phyloP scores from a whole-genome alignment of 2,329 filamentous ascomycete species.

The Fusarium dlaminii region DNA sequence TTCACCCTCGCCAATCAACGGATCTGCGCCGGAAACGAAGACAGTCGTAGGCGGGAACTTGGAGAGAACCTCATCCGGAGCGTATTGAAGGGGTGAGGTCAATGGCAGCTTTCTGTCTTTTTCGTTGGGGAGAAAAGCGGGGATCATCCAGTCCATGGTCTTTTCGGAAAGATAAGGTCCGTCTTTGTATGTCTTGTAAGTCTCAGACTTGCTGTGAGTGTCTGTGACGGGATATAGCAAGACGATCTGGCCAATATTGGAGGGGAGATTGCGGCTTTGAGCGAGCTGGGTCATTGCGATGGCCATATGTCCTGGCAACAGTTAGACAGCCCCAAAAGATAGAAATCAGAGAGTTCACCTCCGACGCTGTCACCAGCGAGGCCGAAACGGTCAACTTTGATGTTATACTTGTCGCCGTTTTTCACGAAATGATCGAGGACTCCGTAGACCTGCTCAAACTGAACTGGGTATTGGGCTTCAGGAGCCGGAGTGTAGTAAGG shows the following conservation, averaged over 20 bases:
- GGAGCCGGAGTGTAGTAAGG: constrained; percentile 27
- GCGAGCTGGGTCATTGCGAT: constrained; percentile 20
- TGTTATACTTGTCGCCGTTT: neutral
- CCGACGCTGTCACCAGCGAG: constrained; percentile 27
- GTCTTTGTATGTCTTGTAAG: constrained; percentile 14
- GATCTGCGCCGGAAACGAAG: constrained; percentile 11
- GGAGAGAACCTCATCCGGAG: neutral
- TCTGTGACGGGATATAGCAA: constrained; percentile 27
- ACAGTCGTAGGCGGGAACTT: constrained; percentile 16
- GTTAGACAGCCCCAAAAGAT: neutral
- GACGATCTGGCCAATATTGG: constrained; percentile 4
- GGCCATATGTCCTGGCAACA: constrained; percentile 14
- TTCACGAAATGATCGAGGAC: constrained; percentile 11
- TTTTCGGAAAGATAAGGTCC: constrained; percentile 25
- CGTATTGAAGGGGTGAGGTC: constrained; percentile 13
- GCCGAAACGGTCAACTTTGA: neutral
- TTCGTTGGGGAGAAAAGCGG: neutral
- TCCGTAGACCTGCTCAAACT: constrained; percentile 17
- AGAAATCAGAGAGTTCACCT: neutral
- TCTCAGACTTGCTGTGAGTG: constrained; percentile 11
- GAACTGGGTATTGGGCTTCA: constrained; percentile 21
- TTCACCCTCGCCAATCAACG: constrained; percentile 11
- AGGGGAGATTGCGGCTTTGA: neutral
- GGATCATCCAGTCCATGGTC: constrained; percentile 33
- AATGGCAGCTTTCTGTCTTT: constrained; percentile 13